Percentiles rank a stretch among this genome's conserved stretches.
phyloP scores from a whole-genome alignment of 495 filamentous ascomycete genomes.

The Penicillium steckii region DNA sequence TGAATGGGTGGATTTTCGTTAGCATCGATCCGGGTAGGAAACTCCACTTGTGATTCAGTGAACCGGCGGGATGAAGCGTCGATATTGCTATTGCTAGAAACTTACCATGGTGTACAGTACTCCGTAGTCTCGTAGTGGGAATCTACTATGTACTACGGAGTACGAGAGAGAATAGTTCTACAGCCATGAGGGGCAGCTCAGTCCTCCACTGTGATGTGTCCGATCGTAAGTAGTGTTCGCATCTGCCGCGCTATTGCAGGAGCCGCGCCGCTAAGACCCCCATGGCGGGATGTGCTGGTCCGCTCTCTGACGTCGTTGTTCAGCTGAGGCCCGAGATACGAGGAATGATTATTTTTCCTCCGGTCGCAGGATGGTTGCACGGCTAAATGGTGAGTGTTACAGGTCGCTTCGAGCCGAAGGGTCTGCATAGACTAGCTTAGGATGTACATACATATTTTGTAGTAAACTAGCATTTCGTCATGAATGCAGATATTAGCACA shows the following conservation, averaged over 20 bases:
- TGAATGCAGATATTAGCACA: no score
- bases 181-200: neutral
- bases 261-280: conserved; percentile 29
- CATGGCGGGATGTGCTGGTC: conserved; percentile 24
- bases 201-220: conserved; percentile 28
- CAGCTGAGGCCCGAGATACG: conserved; percentile 16
- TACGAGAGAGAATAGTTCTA: no score
- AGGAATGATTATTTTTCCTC: conserved; percentile 10
- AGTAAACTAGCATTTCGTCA: no score
- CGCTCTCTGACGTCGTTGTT: conserved; percentile 34
- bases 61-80: no score
- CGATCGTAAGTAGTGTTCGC: conserved; percentile 15
- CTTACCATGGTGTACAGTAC: no score
- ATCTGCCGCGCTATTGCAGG: conserved; percentile 30
- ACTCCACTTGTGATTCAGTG: neutral
- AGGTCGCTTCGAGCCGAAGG: conserved; percentile 19
- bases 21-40: neutral
- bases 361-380: conserved; percentile 8
- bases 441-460: neutral
- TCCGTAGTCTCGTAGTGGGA: no score
- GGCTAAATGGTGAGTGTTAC: conserved; percentile 13
- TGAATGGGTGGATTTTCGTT: neutral
- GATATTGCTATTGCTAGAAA: no score
- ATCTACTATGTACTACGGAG: no score
- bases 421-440: neutral